Percentiles rank a stretch among this genome's conserved stretches.
phyloP scores from a whole-genome alignment of 345 rosid genomes.

The Salix dunnii region DNA sequence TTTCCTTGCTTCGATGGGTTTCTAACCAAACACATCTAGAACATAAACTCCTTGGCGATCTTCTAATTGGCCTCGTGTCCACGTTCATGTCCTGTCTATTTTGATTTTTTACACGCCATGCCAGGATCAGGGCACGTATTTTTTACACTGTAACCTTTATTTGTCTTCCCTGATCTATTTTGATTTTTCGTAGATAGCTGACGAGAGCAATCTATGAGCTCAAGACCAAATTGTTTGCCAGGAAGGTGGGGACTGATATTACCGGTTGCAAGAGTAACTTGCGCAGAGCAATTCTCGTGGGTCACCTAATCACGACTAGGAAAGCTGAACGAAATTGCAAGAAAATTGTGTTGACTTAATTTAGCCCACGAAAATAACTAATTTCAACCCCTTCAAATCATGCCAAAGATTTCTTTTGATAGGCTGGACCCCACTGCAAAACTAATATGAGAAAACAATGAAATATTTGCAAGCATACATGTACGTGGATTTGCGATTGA shows the following conservation, averaged over 20 bases:
- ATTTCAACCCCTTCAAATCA: not conserved
- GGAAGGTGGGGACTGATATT: conserved; percentile 7
- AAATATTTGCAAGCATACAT: no score
- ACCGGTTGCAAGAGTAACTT: conserved; percentile 16
- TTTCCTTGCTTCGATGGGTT: conserved; percentile 44
- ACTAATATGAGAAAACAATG: no score
- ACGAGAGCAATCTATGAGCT: not conserved
- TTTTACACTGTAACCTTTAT: not conserved
- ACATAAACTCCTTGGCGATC: conserved; percentile 17
- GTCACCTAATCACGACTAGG: conserved; percentile 21
- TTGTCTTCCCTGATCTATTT: not conserved
- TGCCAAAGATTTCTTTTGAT: not conserved
- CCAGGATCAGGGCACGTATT: not conserved
- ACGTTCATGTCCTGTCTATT: conserved; percentile 3
- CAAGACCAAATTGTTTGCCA: conserved; percentile 1
- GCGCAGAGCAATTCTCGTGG: conserved; percentile 11
- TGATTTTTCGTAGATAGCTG: not conserved
- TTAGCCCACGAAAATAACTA: not conserved
- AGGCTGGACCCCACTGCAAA: not conserved
- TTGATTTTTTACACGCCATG: no score
- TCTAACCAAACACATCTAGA: conserved; percentile 37
- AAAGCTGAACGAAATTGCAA: conserved; percentile 12
- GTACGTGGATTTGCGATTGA: not conserved
- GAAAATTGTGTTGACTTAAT: conserved; percentile 15
- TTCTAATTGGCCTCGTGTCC: conserved; percentile 11